Percentiles rank a stretch among this genome's conserved stretches.
phyloP scores from a whole-genome alignment of 2,329 filamentous ascomycete genomes.

The Neocatenulostroma microsporum region DNA sequence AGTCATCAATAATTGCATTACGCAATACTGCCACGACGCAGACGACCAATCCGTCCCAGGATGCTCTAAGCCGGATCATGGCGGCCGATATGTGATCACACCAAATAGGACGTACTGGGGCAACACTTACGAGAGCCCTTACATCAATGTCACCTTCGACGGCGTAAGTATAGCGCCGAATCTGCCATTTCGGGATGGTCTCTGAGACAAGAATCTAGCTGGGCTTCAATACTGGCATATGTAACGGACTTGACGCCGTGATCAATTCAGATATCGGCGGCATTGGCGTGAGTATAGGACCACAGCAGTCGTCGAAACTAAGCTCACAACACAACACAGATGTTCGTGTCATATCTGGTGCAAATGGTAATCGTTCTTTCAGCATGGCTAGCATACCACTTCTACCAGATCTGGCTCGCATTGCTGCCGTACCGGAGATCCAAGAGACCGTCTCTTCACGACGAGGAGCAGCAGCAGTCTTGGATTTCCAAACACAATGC shows the following conservation, averaged over 20 bases:
- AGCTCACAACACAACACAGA: constrained; percentile 4
- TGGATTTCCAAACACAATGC: too few species aligned
- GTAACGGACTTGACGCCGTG: constrained; percentile 7
- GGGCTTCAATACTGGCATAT: constrained; percentile 6
- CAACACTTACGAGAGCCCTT: neutral
- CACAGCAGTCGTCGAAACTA: too few species aligned
- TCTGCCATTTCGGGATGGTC: neutral
- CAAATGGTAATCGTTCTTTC: constrained; percentile 11
- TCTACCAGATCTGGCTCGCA: constrained; percentile 8
- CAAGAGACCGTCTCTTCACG: too few species aligned
- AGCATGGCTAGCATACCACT: constrained; percentile 11
- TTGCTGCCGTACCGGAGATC: constrained; percentile 2
- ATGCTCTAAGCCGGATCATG: neutral
- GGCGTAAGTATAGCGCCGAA: neutral
- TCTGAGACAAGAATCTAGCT: neutral
- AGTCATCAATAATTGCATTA: constrained; percentile 10
- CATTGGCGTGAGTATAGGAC: constrained; percentile 7
- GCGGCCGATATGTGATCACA: neutral
- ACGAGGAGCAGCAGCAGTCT: too few species aligned
- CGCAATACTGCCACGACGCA: constrained; percentile 5
- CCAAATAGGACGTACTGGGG: neutral
- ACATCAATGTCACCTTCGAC: neutral
- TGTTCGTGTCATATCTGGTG: constrained; percentile 14
- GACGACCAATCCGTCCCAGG: neutral
- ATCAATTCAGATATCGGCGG: constrained; percentile 15